These are phyloP conservation scores for Trypanosoma brucei DNA, from an alignment of 208 protist genomes.

Conservation along the genomic window DNA sequence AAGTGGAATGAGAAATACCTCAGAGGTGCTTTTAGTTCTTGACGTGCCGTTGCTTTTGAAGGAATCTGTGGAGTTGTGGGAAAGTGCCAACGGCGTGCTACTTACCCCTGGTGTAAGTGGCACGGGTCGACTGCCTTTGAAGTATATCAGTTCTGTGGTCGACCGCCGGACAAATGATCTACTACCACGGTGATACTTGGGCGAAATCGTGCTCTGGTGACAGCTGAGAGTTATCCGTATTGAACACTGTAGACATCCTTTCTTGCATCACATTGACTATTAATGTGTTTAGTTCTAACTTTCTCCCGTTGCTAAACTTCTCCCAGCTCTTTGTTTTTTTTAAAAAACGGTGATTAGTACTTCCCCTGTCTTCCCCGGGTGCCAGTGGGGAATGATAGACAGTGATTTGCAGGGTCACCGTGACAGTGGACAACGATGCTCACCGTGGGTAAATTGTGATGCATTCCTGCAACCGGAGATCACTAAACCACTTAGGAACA, in stretches of 20 bases:
- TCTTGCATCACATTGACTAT: too few species aligned
- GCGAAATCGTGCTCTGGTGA: background rate
- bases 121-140: slow-evolving; percentile 54
- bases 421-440: too few species aligned
- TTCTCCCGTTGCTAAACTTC: too few species aligned
- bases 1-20: slow-evolving; percentile 73
- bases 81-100: slow-evolving; percentile 85
- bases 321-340: too few species aligned
- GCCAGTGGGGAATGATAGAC: too few species aligned
- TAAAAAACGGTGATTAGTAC: too few species aligned
- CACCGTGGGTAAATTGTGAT: slow-evolving; percentile 2
- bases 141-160: slow-evolving; percentile 64
- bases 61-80: slow-evolving; percentile 65
- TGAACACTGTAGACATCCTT: too few species aligned
- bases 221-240: too few species aligned
- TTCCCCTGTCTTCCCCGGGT: too few species aligned
- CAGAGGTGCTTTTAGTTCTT: slow-evolving; percentile 74
- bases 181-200: slow-evolving; percentile 1
- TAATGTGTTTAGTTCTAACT: too few species aligned
- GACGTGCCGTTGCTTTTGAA: slow-evolving; percentile 50
- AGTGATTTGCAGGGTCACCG: too few species aligned
- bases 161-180: slow-evolving; percentile 31
- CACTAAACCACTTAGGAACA: slow-evolving; percentile 29
- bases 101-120: slow-evolving; percentile 69
- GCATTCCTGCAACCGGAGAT: slow-evolving; percentile 10